These are phyloP conservation scores for Zasmidium angulare DNA, from an alignment of 2,329 filamentous ascomycete species.

Conservation along the genomic window DNA sequence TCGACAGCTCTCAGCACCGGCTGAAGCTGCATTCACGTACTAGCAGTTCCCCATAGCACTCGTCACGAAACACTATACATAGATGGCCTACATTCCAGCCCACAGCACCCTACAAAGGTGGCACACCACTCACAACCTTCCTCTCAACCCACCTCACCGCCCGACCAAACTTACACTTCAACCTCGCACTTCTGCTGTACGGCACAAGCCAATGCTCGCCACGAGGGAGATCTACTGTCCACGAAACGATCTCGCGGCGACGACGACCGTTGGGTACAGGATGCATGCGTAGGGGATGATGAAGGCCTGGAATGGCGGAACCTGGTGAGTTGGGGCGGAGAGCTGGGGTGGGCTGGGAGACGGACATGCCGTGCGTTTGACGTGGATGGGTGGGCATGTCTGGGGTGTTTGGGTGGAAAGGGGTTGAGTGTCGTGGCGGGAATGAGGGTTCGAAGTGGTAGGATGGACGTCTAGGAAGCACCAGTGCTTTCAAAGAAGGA, in stretches of 20 bases:
- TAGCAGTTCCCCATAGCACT: too few relatives aligned
- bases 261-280: neutral
- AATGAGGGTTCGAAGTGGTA: neutral
- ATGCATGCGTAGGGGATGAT: neutral
- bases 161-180: neutral
- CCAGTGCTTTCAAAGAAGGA: too few relatives aligned
- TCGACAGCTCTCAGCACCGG: too few relatives aligned
- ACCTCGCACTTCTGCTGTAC: neutral
- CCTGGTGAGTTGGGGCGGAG: neutral
- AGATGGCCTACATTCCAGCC: too few relatives aligned
- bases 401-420: neutral
- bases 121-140: neutral
- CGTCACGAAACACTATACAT: too few relatives aligned
- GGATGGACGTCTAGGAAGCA: too few relatives aligned
- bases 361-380: neutral
- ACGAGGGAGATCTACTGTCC: neutral
- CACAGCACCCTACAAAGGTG: neutral
- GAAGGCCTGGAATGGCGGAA: neutral
- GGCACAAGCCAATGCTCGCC: neutral
- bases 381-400: neutral
- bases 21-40: too few relatives aligned
- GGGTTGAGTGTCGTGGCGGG: neutral
- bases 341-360: neutral
- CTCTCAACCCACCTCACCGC: neutral
- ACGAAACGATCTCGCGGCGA: too few relatives aligned